Percentiles rank a stretch among this genome's conserved stretches.
Conservation (phyloP, 2,329 filamentous ascomycete species). For the Hypoxylon sp. region DNA sequence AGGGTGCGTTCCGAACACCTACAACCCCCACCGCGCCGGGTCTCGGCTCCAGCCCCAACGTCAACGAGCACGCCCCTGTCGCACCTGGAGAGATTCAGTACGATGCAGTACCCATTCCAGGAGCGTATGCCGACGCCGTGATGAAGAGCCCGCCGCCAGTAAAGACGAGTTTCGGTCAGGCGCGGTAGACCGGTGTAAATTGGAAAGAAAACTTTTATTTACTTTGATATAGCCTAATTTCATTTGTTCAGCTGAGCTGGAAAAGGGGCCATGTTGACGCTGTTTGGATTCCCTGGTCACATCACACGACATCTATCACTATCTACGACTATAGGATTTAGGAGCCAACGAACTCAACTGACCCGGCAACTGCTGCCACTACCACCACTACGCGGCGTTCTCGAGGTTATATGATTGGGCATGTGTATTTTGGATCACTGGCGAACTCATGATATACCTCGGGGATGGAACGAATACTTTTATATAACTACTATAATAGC, state of each 20-base stretch:
- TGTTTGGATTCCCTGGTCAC: slow-evolving; percentile 14
- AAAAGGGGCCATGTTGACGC: slow-evolving; percentile 30
- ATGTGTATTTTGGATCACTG: slow-evolving; percentile 26
- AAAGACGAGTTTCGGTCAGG: slow-evolving; percentile 59
- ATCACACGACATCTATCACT: slow-evolving; percentile 16
- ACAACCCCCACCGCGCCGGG: slow-evolving; percentile 56
- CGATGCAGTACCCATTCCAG: slow-evolving; percentile 88
- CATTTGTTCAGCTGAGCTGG: slow-evolving; percentile 45
- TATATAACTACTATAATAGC: slow-evolving; percentile 10
- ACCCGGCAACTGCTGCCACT: slow-evolving; percentile 5
- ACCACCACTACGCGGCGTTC: slow-evolving; percentile 32
- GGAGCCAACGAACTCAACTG: slow-evolving; percentile 30
- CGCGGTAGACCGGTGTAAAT: slow-evolving; percentile 42
- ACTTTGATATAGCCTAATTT: slow-evolving; percentile 40
- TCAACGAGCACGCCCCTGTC: slow-evolving; percentile 74
- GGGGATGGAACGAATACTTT: slow-evolving; percentile 26
- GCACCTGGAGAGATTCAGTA: slow-evolving; percentile 87
- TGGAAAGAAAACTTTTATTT: slow-evolving; percentile 18
- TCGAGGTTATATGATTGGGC: slow-evolving; percentile 37
- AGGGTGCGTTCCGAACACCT: slow-evolving; percentile 70
- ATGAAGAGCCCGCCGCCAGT: slow-evolving; percentile 64
- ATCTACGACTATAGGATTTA: slow-evolving; percentile 27
- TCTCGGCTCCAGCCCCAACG: slow-evolving; percentile 54
- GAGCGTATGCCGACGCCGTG: slow-evolving; percentile 76
- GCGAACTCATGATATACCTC: slow-evolving; percentile 42